Conservation (phyloP, 495 filamentous ascomycete genomes). For the Neurospora sp. region DNA sequence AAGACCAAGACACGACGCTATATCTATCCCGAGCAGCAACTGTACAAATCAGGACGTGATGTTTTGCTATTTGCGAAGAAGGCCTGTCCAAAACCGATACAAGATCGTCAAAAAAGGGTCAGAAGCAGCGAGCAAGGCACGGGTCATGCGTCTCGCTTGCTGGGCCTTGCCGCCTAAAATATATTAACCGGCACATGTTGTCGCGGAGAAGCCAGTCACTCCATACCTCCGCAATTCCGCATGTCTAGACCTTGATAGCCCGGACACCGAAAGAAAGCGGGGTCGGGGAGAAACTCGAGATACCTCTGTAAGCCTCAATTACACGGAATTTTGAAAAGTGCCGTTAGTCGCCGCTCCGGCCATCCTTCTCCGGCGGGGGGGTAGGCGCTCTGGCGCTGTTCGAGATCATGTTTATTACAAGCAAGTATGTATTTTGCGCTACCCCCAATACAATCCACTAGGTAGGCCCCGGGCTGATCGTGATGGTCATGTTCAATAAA, state of each 20-base stretch:
- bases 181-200: constrained; percentile 19
- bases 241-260: constrained; percentile 10
- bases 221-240: background rate
- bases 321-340: background rate
- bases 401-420: background rate
- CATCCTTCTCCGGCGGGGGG: background rate
- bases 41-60: background rate
- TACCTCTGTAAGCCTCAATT: background rate
- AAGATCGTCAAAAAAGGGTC: background rate
- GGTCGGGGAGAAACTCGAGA: background rate
- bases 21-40: background rate
- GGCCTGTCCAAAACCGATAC: background rate
- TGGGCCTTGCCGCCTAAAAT: constrained; percentile 2
- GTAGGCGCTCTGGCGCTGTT: background rate
- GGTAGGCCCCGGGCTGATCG: background rate
- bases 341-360: background rate
- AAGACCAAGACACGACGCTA: background rate
- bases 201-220: background rate
- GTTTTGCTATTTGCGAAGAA: background rate
- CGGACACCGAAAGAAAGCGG: background rate
- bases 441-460: background rate
- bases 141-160: background rate
- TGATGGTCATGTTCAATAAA: background rate
- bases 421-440: background rate
- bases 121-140: background rate